These are phyloP conservation scores for Zygoascus meyerae DNA, from an alignment of 1,139 yeast genomes.

Conservation along the genomic window DNA sequence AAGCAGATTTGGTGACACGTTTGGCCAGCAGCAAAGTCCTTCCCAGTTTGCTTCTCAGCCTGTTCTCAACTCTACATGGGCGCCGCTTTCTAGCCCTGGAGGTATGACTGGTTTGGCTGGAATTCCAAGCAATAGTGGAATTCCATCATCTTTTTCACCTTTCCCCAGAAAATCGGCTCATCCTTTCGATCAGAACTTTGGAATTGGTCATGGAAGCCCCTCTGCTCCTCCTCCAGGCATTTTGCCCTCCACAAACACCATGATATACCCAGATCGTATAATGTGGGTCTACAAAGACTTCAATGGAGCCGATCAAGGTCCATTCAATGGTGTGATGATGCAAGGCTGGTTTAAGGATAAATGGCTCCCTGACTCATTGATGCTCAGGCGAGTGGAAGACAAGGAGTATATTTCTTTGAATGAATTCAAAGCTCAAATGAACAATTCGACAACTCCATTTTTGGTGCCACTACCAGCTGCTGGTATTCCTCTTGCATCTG, in stretches of 20 bases:
- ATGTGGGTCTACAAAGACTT: conserved; percentile 74
- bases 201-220: conserved; percentile 3
- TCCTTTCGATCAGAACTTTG: background rate
- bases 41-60: too few relatives aligned
- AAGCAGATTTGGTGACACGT: conserved; percentile 4
- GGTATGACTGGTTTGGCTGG: background rate
- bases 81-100: background rate
- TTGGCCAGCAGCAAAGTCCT: background rate
- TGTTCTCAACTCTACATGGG: too few relatives aligned
- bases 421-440: conserved; percentile 35
- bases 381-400: conserved; percentile 47
- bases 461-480: conserved; percentile 45
- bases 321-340: conserved; percentile 70
- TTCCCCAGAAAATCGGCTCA: background rate
- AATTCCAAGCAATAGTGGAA: background rate
- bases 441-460: conserved; percentile 56
- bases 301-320: conserved; percentile 69
- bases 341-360: conserved; percentile 69
- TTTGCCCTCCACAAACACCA: conserved; percentile 14
- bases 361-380: conserved; percentile 52
- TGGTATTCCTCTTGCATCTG: too few relatives aligned
- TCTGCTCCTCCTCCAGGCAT: conserved; percentile 28
- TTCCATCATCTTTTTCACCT: background rate
- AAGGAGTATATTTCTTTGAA: conserved; percentile 30
- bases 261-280: conserved; percentile 40